Percentiles rank a stretch among this genome's conserved stretches.
These are phyloP conservation scores for Amanita pseudoporphyria DNA, from an alignment of 768 basidiomycete species.

Conservation along the genomic window DNA sequence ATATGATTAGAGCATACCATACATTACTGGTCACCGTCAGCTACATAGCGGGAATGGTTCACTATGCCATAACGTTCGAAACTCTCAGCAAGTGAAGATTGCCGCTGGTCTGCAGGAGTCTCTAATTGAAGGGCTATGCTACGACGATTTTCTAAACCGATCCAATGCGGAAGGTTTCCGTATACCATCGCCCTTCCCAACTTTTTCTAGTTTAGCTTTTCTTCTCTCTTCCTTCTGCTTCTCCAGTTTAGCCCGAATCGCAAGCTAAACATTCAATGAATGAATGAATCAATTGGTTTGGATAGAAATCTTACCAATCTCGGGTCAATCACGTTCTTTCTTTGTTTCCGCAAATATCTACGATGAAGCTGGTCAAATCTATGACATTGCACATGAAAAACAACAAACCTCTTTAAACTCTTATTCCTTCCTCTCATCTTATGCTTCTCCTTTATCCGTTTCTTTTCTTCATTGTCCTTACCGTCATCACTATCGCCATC, in stretches of 20 bases:
- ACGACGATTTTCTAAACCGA: constrained; percentile 1
- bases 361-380: neutral
- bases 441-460: constrained; percentile 49
- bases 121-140: neutral
- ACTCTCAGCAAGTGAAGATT: no score
- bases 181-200: neutral
- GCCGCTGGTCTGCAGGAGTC: no score
- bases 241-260: constrained; percentile 58
- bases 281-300: neutral
- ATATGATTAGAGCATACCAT: no score
- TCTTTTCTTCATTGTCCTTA: constrained; percentile 20
- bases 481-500: constrained; percentile 32
- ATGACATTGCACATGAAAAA: neutral
- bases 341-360: constrained; percentile 71
- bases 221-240: constrained; percentile 37
- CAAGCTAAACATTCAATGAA: constrained; percentile 29
- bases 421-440: constrained; percentile 86
- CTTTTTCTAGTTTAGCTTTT: neutral
- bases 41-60: neutral
- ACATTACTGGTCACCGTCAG: no score
- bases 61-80: neutral
- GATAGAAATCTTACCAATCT: constrained; percentile 36
- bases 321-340: constrained; percentile 93
- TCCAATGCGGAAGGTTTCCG: constrained; percentile 4
- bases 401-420: constrained; percentile 54